Conservation (phyloP, 805 yeast genomes). For the Jamesozyma hellenica region DNA sequence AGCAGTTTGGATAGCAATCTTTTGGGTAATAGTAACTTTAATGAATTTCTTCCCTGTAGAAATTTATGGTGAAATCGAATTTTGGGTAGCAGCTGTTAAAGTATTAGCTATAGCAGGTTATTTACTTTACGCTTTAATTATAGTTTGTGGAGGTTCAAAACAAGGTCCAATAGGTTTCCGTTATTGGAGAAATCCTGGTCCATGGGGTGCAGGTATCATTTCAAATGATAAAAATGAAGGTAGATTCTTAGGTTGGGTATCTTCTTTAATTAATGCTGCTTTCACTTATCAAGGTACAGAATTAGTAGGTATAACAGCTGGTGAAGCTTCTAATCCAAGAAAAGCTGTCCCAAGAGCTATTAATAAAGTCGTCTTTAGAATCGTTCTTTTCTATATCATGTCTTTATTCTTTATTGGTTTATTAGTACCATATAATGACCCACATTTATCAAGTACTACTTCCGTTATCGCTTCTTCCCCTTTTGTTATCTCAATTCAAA, state of each 20-base stretch:
- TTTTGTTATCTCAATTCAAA: slow-evolving; percentile 54
- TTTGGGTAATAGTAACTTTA: slow-evolving; percentile 37
- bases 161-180: slow-evolving; percentile 54
- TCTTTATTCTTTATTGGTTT: slow-evolving; percentile 56
- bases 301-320: slow-evolving; percentile 48
- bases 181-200: slow-evolving; percentile 59
- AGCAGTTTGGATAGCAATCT: slow-evolving; percentile 53
- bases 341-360: slow-evolving; percentile 62
- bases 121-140: slow-evolving; percentile 42
- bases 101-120: slow-evolving; percentile 47
- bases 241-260: slow-evolving; percentile 45
- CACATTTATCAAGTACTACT: slow-evolving; percentile 29
- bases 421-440: slow-evolving; percentile 54
- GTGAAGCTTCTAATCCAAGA: slow-evolving; percentile 56
- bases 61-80: slow-evolving; percentile 48
- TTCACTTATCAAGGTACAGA: slow-evolving; percentile 55
- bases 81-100: slow-evolving; percentile 46
- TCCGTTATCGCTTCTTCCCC: slow-evolving; percentile 49
- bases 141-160: slow-evolving; percentile 48
- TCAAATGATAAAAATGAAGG: slow-evolving; percentile 34
- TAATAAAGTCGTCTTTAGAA: slow-evolving; percentile 54
- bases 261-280: slow-evolving; percentile 44
- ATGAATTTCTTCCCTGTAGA: slow-evolving; percentile 45
- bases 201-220: slow-evolving; percentile 51
- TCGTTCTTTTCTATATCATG: slow-evolving; percentile 48